Conservation (phyloP, 2,329 filamentous ascomycete species). For the Alternaria rosae region DNA sequence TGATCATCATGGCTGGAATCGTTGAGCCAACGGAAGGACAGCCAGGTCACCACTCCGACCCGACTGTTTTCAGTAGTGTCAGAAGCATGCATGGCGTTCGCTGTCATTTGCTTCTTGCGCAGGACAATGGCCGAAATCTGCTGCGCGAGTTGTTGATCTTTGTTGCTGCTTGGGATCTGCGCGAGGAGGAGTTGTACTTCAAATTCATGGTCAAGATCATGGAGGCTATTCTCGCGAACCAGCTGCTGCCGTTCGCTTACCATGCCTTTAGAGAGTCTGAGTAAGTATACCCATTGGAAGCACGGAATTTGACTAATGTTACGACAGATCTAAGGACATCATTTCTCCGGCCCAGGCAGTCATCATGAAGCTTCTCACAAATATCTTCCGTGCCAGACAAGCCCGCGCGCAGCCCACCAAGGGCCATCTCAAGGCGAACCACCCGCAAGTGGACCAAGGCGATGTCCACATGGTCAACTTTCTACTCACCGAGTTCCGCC, state of each 20-base stretch:
- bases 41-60: constrained; percentile 60
- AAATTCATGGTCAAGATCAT: constrained; percentile 97
- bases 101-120: constrained; percentile 86
- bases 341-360: constrained; percentile 95
- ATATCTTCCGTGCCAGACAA: constrained; percentile 76
- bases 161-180: constrained; percentile 95
- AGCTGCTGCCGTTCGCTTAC: constrained; percentile 89
- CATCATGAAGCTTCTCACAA: constrained; percentile 86
- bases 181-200: constrained; percentile 92
- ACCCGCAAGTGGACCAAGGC: constrained; percentile 62
- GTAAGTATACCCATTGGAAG: constrained; percentile 25
- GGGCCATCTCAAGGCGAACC: constrained; percentile 55
- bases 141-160: constrained; percentile 92
- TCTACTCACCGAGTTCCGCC: constrained; percentile 90
- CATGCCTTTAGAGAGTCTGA: constrained; percentile 79
- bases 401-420: constrained; percentile 45
- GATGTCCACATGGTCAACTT: constrained; percentile 78
- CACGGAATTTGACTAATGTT: constrained; percentile 17
- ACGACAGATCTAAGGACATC: constrained; percentile 78
- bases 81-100: constrained; percentile 88
- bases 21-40: constrained; percentile 77
- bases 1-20: constrained; percentile 97
- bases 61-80: constrained; percentile 63
- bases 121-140: constrained; percentile 89
- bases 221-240: constrained; percentile 88